Base-by-base conservation (phyloP, 1,284 basidiomycete genomes). In the Crepidotus sp. region DNA sequence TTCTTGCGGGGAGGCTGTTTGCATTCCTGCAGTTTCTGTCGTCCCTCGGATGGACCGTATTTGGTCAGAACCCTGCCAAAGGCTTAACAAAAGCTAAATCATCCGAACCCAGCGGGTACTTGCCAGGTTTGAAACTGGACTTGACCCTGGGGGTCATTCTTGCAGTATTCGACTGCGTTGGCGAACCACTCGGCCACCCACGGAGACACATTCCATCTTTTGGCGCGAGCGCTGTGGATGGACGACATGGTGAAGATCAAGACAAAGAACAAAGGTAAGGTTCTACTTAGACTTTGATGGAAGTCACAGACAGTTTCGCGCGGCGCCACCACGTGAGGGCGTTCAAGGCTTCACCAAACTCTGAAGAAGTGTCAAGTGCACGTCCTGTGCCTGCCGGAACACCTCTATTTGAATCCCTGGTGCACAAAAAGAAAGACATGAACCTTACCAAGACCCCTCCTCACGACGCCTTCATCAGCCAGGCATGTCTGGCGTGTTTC, bases 391-490 rank as follows among this genome's bases (percentile, higher is more conserved):
- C n/a, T n/a, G n/a, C n/a, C n/a, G n/a, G n/a, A n/a, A n/a, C n/a
- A n/a, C n/a, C n/a, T n/a, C n/a, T n/a, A n/a, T n/a, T n/a, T n/a
- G n/a, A n/a, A n/a, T n/a, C n/a, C n/a, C n/a, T n/a, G n/a, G n/a
- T n/a, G n/a, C n/a, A n/a, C n/a, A n/a, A n/a, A n/a, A n/a, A n/a
- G n/a, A 17, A 26, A 14, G 6, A 13, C 18, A 36, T 36, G 41
- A 42, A 36, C 15, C 35, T 42, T 14, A 36, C 27, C 10, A 43
- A 43, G 37, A 36, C 35, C 14, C 42, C 42, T 15, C 35, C 42
- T 3, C 35, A 43, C 24, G 35, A 43, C 30, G 42, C 41, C 5
- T 42, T 42, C 35, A 42, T 42, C 17, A 26, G 34, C 25, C 41
- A 36, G 25, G 41, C 41, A 2, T 42, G 26, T 25, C 27, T 42